A percentile compares a stretch with the other conserved stretches of the same genome.
Evolutionary conservation across 1,139 yeast genomes (phyloP).

Genomic region (Tardiomyces depauwii): DNA sequence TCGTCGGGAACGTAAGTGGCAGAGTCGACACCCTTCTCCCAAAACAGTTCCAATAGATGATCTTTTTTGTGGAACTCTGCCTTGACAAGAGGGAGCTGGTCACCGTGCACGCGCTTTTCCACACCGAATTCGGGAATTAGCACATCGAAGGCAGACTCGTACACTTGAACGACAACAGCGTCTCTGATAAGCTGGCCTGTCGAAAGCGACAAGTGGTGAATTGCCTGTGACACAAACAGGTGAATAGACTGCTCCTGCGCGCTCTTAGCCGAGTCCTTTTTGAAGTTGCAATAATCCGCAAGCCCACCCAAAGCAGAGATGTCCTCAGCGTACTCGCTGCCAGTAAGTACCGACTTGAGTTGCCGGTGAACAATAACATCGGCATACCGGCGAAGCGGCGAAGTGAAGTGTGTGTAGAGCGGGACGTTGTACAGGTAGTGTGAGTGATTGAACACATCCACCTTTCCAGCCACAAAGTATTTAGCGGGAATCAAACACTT

Average conservation of each 20-base stretch:
- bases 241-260: conserved; percentile 96
- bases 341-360: conserved; percentile 51
- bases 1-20: conserved; percentile 88
- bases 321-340: conserved; percentile 38
- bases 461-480: conserved; percentile 81
- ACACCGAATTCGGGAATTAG: conserved; percentile 91
- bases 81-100: conserved; percentile 82
- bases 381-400: conserved; percentile 86
- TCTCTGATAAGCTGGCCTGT: conserved; percentile 65
- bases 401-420: conserved; percentile 83
- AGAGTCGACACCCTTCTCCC: conserved; percentile 88
- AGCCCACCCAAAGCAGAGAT: conserved; percentile 65
- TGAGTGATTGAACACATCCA: conserved; percentile 59
- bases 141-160: conserved; percentile 93
- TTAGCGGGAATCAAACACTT: conserved; percentile 81
- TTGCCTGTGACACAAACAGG: conserved; percentile 69
- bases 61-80: conserved; percentile 78
- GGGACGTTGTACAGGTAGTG: conserved; percentile 80
- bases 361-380: conserved; percentile 92
- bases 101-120: conserved; percentile 96
- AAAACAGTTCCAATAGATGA: conserved; percentile 66
- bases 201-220: conserved; percentile 62
- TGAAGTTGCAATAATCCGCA: conserved; percentile 89
- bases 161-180: conserved; percentile 86
- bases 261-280: conserved; percentile 84